Base-by-base conservation (phyloP, 352 stramenopile species). In the Pythium volutum region DNA sequence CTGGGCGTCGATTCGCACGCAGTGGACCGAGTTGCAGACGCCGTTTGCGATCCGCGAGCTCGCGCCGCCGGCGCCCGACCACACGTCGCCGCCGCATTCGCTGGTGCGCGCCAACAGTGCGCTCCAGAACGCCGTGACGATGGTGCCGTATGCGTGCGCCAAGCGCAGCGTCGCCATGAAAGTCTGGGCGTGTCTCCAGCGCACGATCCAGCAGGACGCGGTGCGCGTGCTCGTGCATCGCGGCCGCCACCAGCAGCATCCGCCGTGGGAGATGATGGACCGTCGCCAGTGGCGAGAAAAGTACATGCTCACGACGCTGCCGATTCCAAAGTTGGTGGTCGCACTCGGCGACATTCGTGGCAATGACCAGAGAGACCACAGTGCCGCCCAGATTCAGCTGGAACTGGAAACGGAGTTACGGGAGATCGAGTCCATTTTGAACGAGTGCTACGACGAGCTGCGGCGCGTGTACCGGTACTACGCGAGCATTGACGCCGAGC, bases 51-150 rank as follows among this genome's bases (percentile, higher is more conserved):
- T 87, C 22, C 46, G 78, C 3, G 78, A 87, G 31, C 62, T 67
- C 14, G 72, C 62, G 2, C 76, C 72, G 7, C 51, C 57, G 1
- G 59, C 68, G 10, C 74, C 77, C 11, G 81, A 91, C 34, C 51
- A 73, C 27, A 88, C 77, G 22, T 69, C 50, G 0, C 71, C 77
- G 1, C 68, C 72, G 2, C 73, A 81, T 27, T 18, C 83, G 33
- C 67, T 89, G 5, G 66, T 83, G 9, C 73, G 72, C n/a, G 79
- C 71, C 22, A 91, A 82, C 20, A 77, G 77, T 9, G 75, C 71
- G 0, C 57, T 91, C 1, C 81, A 91, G 55, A 91, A 89, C 48
- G 81, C 81, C 6, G 74, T 91, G 12, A 80, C 88, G 45, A 88
- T 76, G 55, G 81, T 89, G 0, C 81, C 88, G 49, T 91, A 89